Base-by-base conservation (phyloP, 2,329 filamentous ascomycete genomes). In the Cryphonectria carpinicola region DNA sequence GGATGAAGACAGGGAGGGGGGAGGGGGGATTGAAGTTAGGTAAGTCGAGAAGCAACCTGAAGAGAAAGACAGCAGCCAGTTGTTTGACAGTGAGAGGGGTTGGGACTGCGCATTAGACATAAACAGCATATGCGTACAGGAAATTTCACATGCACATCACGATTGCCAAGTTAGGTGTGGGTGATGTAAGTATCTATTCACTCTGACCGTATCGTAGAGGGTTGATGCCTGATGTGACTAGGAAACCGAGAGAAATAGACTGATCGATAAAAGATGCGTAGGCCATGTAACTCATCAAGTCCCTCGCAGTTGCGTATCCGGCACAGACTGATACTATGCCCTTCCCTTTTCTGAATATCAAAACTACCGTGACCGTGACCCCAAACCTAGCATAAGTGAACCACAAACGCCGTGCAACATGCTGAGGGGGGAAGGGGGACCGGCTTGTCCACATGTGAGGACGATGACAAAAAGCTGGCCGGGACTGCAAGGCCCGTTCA, bases 401-500 rank as follows among this genome's bases (percentile, higher is more conserved):
- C 65, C 71, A 66, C 62, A 35, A 72, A 72, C 71, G 71, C 71
- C 71, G 28, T 69, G 35, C 49, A 66, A 67, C 56, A 72, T 72
- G 71, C 66, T 67, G 71, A 58, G 64, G 65, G 41, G 46, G 66
- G 66, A 54, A 58, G 46, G 54, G 54, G 49, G 35, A n/a, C n/a
- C 37, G 43, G 65, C n/a, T 64, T 66, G 60, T 58, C 69, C 52
- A 61, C 60, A 25, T 41, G 60, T 39, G 25, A 61, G 65, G 7
- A 56, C 41, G 22, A 41, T 52, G 61, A 52, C n/a, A 41, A 4
- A 41, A 14, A 58, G 25, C 64, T 49, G 64, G 28, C 46, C 13
- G 46, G 22, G 11, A 37, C 13, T n/a, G 19, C 11, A 37, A n/a
- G 10, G 17, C 37, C 35, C 67, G 14, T 75, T 86, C 87, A 93